Percentiles rank a stretch among this genome's conserved stretches.
phyloP scores from a whole-genome alignment of 2,329 filamentous ascomycete genomes.

The Trichophyton schoenleinii region DNA sequence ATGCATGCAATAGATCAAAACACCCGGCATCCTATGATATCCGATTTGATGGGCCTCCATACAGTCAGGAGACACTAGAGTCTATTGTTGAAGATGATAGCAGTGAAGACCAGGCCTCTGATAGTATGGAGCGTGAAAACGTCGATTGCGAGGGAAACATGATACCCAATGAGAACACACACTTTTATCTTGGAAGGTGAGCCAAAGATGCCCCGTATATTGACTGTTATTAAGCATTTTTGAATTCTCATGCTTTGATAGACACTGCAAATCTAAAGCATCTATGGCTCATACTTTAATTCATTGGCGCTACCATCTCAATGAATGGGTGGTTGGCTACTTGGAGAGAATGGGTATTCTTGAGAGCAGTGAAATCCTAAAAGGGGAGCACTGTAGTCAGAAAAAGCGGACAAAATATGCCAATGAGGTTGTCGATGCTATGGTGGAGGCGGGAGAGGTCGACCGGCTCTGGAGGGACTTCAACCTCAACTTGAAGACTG shows the following conservation, averaged over 20 bases:
- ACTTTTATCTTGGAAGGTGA: slow-evolving; percentile 43
- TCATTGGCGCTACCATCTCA: slow-evolving; percentile 67
- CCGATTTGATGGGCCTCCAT: slow-evolving; percentile 52
- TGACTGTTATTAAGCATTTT: too few species aligned
- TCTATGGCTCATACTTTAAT: slow-evolving; percentile 57
- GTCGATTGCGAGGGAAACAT: slow-evolving; percentile 37
- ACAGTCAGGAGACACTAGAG: slow-evolving; percentile 53
- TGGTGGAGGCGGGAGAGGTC: slow-evolving; percentile 49
- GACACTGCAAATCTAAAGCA: slow-evolving; percentile 51
- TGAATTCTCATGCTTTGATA: slow-evolving; percentile 8
- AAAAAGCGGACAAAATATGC: slow-evolving; percentile 49
- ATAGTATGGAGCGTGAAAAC: slow-evolving; percentile 23
- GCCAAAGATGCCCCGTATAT: slow-evolving; percentile 10
- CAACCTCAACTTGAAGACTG: slow-evolving; percentile 47
- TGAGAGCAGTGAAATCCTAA: slow-evolving; percentile 43
- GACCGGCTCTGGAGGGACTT: slow-evolving; percentile 53
- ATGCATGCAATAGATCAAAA: slow-evolving; percentile 56
- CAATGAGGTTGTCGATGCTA: slow-evolving; percentile 50
- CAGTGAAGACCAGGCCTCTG: slow-evolving; percentile 27
- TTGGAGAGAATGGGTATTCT: slow-evolving; percentile 49
- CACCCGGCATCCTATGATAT: slow-evolving; percentile 57
- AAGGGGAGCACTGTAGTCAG: slow-evolving; percentile 49
- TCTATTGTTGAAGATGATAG: slow-evolving; percentile 41
- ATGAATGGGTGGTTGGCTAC: slow-evolving; percentile 54
- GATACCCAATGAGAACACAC: slow-evolving; percentile 33